Evolutionary conservation across 2,329 filamentous ascomycete species (phyloP), one percentile per base, ranked within the genome.

Genomic region (Xylariaceae sp.): DNA sequence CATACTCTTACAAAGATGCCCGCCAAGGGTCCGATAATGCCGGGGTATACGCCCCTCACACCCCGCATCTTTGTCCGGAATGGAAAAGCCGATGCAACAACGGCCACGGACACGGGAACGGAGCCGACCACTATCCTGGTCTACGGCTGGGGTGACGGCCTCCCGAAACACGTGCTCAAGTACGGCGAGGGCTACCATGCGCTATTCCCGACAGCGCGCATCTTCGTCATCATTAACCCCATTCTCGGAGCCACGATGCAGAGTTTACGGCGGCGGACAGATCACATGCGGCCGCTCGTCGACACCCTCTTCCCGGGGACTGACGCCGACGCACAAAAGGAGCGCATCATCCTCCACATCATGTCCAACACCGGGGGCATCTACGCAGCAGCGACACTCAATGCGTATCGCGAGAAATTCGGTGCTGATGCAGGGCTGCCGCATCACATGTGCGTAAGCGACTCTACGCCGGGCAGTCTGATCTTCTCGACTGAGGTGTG

Each of bases 341-440:
- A 60, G 38, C 63, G 68, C 2, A 62, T 81, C 11, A 61, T 80
- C 16, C 57, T 76, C 2, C 77, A 81, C 44, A 64, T 66, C 52
- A 78, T 82, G 70, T 81, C 77, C 49, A 82, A 80, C 58, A 79
- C 77, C 0, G 79, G 79, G 12, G 75, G 70, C 14, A 76, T 77
- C 45, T 76, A 74, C 64, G 68, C 70, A 39, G 74, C 72, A 0
- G 69, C 75, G 1, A 70, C 73, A 0, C 55, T 78, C 11, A 67
- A 76, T 49, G 73, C 69, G 0, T 78, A 73, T 57, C 60, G 60
- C 4, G 55, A 70, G 16, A 61, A 55, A 4, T 60, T 68, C 55
- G 63, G 60, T 16, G 41, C 16, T 19, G 50, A 55, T 37, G 50
- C 62, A 22, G 50, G 64, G 17, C 60, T 79, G 50, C 75, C 75